These are phyloP conservation scores for Elsinoe ampelina DNA, from an alignment of 2,329 filamentous ascomycete genomes.

Conservation along the genomic window DNA sequence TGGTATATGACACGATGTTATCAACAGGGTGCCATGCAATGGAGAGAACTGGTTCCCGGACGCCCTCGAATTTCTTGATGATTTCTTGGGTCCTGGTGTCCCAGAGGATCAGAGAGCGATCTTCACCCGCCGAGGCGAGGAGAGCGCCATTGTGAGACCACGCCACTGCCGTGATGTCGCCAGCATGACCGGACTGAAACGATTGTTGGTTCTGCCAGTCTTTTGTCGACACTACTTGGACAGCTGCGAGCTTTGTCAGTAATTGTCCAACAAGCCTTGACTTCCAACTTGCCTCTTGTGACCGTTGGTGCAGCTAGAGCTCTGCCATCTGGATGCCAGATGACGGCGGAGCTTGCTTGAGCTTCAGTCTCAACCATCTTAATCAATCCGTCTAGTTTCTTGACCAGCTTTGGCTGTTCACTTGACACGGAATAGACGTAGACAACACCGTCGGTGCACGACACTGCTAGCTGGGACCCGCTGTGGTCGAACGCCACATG, in stretches of 20 bases:
- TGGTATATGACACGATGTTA: conserved; percentile 86
- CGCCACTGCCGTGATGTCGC: conserved; percentile 74
- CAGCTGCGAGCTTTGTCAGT: conserved; percentile 40
- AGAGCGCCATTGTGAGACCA: conserved; percentile 96
- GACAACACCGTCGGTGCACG: conserved; percentile 78
- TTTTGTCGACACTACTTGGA: conserved; percentile 76
- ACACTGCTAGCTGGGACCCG: conserved; percentile 65
- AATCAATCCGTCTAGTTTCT: conserved; percentile 79
- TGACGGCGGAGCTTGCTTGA: conserved; percentile 62
- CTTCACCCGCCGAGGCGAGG: conserved; percentile 54
- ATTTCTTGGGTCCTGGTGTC: conserved; percentile 80
- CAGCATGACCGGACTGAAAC: conserved; percentile 71
- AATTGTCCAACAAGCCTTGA: not conserved
- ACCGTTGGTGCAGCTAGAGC: conserved; percentile 80
- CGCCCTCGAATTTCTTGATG: conserved; percentile 65
- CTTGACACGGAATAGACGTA: conserved; percentile 80
- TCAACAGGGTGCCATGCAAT: conserved; percentile 84
- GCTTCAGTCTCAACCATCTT: conserved; percentile 66
- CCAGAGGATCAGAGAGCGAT: conserved; percentile 67
- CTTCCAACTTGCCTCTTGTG: conserved; percentile 41
- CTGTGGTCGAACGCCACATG: conserved; percentile 81
- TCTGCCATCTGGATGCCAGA: conserved; percentile 91
- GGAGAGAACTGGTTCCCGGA: conserved; percentile 65
- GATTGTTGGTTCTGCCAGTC: conserved; percentile 81
- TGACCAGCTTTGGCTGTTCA: conserved; percentile 70